phyloP scores from a whole-genome alignment of 495 filamentous ascomycete species.

The Lophiotrema nucula region DNA sequence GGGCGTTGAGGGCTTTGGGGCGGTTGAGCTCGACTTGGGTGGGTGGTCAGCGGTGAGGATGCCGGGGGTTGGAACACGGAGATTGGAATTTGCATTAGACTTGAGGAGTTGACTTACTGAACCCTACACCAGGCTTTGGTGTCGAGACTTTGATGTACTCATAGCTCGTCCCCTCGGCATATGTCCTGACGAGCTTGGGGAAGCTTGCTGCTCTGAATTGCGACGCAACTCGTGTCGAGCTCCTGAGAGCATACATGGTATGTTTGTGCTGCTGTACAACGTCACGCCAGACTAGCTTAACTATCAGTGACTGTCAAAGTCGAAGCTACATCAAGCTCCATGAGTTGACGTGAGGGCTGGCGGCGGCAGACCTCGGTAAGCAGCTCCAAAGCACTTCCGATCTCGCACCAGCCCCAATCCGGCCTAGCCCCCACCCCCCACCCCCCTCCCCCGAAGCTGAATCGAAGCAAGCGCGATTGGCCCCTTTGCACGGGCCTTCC shows the following conservation, averaged over 20 bases:
- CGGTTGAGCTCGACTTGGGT: slow-evolving; percentile 85
- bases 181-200: slow-evolving; percentile 14
- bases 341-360: neutral
- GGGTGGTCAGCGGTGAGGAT: slow-evolving; percentile 8
- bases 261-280: too few species aligned
- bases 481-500: neutral
- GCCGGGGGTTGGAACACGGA: neutral
- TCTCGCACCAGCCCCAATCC: neutral
- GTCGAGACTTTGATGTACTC: slow-evolving; percentile 76
- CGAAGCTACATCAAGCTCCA: neutral
- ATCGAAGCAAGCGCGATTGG: neutral
- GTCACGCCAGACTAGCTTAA: too few species aligned
- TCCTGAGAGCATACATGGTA: slow-evolving; percentile 23
- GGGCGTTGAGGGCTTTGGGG: slow-evolving; percentile 90
- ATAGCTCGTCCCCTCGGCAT: slow-evolving; percentile 53
- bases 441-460: too few species aligned
- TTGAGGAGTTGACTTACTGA: slow-evolving; percentile 58
- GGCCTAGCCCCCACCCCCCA: neutral
- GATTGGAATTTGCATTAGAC: neutral
- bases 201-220: slow-evolving; percentile 14
- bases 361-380: neutral
- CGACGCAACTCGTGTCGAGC: slow-evolving; percentile 28
- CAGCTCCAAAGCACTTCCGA: neutral
- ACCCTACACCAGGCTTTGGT: slow-evolving; percentile 83
- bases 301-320: too few species aligned